Base-by-base conservation (phyloP, 805 yeast genomes). In the Candida schatavii region DNA sequence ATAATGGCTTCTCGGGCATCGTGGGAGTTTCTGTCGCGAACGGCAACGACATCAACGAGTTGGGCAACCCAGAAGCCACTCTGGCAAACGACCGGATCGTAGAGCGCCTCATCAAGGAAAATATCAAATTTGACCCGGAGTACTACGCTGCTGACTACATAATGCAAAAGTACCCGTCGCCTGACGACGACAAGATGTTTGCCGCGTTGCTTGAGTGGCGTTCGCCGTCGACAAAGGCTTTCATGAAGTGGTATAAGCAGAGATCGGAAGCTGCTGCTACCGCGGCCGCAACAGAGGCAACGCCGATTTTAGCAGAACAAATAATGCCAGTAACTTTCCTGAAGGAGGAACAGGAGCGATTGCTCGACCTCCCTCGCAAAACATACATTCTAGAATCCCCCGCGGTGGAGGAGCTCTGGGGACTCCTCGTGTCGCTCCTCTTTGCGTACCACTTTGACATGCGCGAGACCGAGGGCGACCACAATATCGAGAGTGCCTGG, bases 11-110 rank as follows among this genome's bases (percentile, higher is more conserved):
- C 57, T 70, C 72, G 20, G 79, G 72, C 2, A 70, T 80, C 21
- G 61, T 93, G 5, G 80, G 78, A 0, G 75, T 84, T 1, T 85
- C 96, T 0, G 46, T 83, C 2, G 64, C 83, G 2, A 83, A 81
- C 46, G 97, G 97, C 2, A 93, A 93, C 55, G 98, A 91, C 58
- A 86, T 93, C 43, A 91, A 89, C 59, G 97, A 91, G 49, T 58
- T 91, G 14, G 78, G 80, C 1, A 84, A 84, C 47, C 96, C 97
- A 0, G 98, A 91, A 54, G 68, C 70, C 21, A 73, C 86, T 2
- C 58, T 71, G 2, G 64, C 77, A 0, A 70, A 67, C 32, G 85
- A 80, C 25, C 64, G 96, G 39, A 70, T 80, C n/a, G 64, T 74
- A 47, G 89, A 83, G 52, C 66, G 97, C 42, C 58, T 81, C 4